Percentiles rank a stretch among this genome's conserved stretches.
Conservation (phyloP, 2,329 filamentous ascomycete genomes). For the Hypoxylon sp. region DNA sequence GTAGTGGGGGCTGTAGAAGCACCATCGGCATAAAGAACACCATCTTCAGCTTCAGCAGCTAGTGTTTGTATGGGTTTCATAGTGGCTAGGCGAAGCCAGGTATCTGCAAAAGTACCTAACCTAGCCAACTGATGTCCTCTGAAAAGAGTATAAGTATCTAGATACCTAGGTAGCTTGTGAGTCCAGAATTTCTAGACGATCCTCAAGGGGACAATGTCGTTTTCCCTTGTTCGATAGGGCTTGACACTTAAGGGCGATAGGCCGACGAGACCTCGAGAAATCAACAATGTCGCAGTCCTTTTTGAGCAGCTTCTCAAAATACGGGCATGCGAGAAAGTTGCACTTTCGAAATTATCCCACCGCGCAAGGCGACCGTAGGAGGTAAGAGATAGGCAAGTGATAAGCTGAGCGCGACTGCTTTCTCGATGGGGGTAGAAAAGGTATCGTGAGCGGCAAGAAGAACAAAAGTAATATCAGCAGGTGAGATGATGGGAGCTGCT, state of each 20-base stretch:
- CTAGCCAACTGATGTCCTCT: not conserved
- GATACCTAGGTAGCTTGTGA: not conserved
- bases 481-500: conserved; percentile 11
- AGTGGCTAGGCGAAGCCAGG: conserved; percentile 3
- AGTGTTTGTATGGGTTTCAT: conserved; percentile 48
- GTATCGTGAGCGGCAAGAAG: conserved; percentile 17
- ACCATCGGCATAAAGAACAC: conserved; percentile 47
- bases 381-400: conserved; percentile 6
- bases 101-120: not conserved
- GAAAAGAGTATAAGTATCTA: not conserved
- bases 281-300: not conserved
- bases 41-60: conserved; percentile 53
- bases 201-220: not conserved
- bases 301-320: not conserved
- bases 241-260: not conserved
- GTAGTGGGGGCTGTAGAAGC: conserved; percentile 63
- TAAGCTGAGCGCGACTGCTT: conserved; percentile 30
- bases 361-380: conserved; percentile 14
- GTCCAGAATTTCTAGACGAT: not conserved
- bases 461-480: conserved; percentile 8
- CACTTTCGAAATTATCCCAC: conserved; percentile 4
- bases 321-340: conserved; percentile 4
- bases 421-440: conserved; percentile 4
- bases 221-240: not conserved
- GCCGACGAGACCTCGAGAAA: conserved; percentile 3